phyloP scores from a whole-genome alignment of 345 rosid genomes.

The Eutrema heterophyllum region DNA sequence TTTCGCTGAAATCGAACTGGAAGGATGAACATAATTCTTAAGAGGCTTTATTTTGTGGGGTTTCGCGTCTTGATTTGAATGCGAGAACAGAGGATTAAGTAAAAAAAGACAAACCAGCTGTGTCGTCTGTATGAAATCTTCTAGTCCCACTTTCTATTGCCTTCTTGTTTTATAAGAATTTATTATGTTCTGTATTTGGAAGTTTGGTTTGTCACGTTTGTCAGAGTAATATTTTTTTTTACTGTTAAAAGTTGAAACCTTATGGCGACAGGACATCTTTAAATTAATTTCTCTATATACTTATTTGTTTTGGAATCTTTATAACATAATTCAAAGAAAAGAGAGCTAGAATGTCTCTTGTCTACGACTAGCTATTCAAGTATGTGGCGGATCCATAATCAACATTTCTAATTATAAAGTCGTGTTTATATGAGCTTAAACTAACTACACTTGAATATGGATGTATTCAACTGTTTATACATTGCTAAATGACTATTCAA shows the following conservation, averaged over 20 bases:
- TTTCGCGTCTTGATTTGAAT: conserved; percentile 13
- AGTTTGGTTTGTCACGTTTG: conserved; percentile 12
- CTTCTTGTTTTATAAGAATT: neutral
- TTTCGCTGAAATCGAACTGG: conserved; percentile 10
- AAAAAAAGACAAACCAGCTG: conserved; percentile 5
- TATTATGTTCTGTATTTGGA: neutral
- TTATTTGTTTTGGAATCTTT: neutral
- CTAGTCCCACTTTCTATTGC: neutral
- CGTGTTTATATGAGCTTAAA: neutral
- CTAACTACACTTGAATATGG: neutral
- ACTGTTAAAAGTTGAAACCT: neutral
- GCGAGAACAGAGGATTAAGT: conserved; percentile 7
- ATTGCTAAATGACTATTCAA: neutral
- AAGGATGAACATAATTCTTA: neutral
- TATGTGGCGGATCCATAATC: neutral
- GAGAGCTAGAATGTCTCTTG: neutral
- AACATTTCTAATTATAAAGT: neutral
- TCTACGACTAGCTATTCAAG: neutral
- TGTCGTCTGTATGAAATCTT: conserved; percentile 2
- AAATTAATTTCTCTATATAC: neutral
- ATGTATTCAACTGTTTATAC: neutral
- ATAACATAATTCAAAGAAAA: neutral
- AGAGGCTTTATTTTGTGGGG: neutral
- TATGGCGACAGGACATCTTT: neutral
- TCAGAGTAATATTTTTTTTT: neutral